Evolutionary conservation across 2,329 filamentous ascomycete species (phyloP), one percentile per base, ranked within the genome.

Genomic region (Domatiomyces globalis): DNA sequence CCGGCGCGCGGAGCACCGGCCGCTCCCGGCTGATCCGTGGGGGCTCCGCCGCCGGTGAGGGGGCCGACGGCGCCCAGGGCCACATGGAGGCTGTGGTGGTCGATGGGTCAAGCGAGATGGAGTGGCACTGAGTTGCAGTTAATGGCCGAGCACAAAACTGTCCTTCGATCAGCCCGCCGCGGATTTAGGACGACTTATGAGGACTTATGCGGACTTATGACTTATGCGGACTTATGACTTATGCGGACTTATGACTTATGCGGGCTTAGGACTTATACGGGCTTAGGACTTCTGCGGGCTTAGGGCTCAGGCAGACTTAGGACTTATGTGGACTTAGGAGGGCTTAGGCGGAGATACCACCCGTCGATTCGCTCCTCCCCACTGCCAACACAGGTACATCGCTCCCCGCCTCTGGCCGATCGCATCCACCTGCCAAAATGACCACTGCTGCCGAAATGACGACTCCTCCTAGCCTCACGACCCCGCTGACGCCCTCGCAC

Each of bases 401-500:
- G 2, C 20, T 15, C 5, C 12, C 33, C 10, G n/a, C n/a, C n/a
- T n/a, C n/a, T n/a, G n/a, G n/a, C n/a, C n/a, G n/a, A n/a, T n/a
- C n/a, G n/a, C n/a, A n/a, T 5, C 33, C 10, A 39, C 10, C 5
- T 15, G 10, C 10, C 7, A 15, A 39, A 5, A 49, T 44, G 47
- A 19, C 29, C 19, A 42, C 47, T 43, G 25, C 33, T 43, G 33
- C 43, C 50, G n/a, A n/a, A n/a, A n/a, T n/a, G n/a, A n/a, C n/a
- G n/a, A 29, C 42, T 17, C 36, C 48, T 33, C 17, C 33, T 22
- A 47, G 44, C 43, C 48, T 60, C 33, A 52, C 52, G 10, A 43
- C 43, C 48, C 46, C 58, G 43, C 59, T 56, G 20, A 56, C 55
- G 46, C 73, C 79, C 45, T 68, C 73, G n/a, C 71, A 76, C 58